Evolutionary conservation across 306 rosid species (phyloP).

Genomic region (Vigna mungo): DNA sequence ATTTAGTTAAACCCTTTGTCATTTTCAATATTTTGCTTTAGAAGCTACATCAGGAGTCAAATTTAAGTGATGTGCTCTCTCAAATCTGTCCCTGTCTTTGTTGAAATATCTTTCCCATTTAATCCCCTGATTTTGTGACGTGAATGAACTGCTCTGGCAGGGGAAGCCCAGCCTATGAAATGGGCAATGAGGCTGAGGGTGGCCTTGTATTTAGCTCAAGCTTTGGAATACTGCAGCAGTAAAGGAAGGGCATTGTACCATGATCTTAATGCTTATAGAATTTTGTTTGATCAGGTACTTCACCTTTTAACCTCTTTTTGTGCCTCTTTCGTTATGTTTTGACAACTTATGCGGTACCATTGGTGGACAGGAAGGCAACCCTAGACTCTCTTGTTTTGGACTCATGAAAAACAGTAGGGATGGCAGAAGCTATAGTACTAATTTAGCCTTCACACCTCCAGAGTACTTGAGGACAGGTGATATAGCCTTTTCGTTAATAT

Average conservation of each 20-base stretch:
- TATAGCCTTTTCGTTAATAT: not conserved
- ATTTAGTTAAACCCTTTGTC: not conserved
- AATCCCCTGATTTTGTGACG: conserved; percentile 41
- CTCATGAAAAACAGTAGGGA: conserved; percentile 99
- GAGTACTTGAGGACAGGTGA: conserved; percentile 97
- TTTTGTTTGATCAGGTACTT: conserved; percentile 86
- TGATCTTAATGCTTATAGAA: conserved; percentile 97
- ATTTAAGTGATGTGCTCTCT: conserved; percentile 27
- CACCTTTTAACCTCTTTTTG: conserved; percentile 11
- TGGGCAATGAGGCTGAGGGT: conserved; percentile 99
- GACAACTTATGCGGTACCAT: conserved; percentile 30
- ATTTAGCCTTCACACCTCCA: conserved; percentile 98
- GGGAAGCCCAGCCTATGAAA: conserved; percentile 98
- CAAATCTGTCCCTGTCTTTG: conserved; percentile 1
- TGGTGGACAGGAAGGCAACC: conserved; percentile 80
- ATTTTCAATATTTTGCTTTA: conserved; percentile 19
- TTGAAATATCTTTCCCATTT: conserved; percentile 22
- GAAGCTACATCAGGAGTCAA: conserved; percentile 9
- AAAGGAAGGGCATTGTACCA: conserved; percentile 91
- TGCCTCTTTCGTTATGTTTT: conserved; percentile 35
- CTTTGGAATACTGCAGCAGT: conserved; percentile 88
- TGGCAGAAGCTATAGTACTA: conserved; percentile 96
- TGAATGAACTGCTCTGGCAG: conserved; percentile 54
- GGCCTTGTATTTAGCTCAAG: conserved; percentile 95
- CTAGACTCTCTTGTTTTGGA: conserved; percentile 97